A percentile compares a stretch with the other conserved stretches of the same genome.
phyloP scores from a whole-genome alignment of 2,329 filamentous ascomycete genomes.

The Aspergillus phoenicis region DNA sequence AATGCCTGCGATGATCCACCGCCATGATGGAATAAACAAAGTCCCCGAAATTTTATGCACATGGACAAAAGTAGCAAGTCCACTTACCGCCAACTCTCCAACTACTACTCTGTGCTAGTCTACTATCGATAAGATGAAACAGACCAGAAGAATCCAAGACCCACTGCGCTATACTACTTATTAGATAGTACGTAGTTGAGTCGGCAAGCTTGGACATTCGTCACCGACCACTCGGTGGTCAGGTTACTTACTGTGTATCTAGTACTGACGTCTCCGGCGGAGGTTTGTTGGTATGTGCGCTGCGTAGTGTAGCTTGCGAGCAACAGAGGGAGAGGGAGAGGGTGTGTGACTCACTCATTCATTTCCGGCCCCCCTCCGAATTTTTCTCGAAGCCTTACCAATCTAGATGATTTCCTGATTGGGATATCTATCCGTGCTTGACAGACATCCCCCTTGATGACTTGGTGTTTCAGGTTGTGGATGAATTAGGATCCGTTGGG shows the following conservation, averaged over 20 bases:
- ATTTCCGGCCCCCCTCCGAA: not conserved
- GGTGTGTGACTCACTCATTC: conserved; percentile 7
- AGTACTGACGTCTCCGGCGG: not conserved
- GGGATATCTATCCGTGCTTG: not conserved
- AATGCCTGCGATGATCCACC: not conserved
- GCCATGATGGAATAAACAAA: not conserved
- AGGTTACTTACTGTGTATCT: too few species aligned
- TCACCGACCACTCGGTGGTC: not conserved
- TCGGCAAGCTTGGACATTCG: conserved; percentile 1
- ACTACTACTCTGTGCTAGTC: not conserved
- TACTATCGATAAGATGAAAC: conserved; percentile 20
- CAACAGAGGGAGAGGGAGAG: not conserved
- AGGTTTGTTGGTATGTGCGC: not conserved
- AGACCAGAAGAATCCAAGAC: conserved; percentile 4
- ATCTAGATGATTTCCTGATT: conserved; percentile 7
- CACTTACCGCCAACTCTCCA: not conserved
- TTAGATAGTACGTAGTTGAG: not conserved
- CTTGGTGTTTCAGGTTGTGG: conserved; percentile 3
- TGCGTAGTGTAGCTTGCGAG: too few species aligned
- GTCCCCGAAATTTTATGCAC: not conserved
- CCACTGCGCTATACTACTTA: conserved; percentile 7
- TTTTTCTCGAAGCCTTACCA: conserved; percentile 18
- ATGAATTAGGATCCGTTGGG: not conserved
- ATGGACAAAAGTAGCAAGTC: not conserved
- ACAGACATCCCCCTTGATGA: not conserved